Conservation (phyloP, 306 rosid genomes). For the Corylus avellana region DNA sequence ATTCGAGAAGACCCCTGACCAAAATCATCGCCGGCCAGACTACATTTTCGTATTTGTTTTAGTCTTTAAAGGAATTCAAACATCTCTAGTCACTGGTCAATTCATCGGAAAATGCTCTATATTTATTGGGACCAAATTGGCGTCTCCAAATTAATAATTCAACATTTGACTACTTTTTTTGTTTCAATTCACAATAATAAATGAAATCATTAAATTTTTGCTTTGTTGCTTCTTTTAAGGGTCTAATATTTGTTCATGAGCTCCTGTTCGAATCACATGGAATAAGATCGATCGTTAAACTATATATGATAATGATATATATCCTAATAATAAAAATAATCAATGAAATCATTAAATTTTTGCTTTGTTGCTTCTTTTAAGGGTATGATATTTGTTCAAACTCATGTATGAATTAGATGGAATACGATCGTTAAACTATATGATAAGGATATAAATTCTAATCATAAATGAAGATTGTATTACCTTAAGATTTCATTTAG, state of each 20-base stretch:
- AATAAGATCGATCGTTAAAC: too few relatives aligned
- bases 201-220: background rate
- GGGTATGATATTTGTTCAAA: background rate
- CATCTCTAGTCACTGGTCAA: background rate
- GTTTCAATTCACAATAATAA: background rate
- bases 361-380: background rate
- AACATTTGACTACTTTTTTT: background rate
- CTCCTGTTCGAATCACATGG: too few relatives aligned
- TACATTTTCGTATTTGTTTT: slow-evolving; percentile 21
- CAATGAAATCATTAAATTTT: background rate
- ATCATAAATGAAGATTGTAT: too few relatives aligned
- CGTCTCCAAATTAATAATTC: background rate
- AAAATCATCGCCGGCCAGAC: slow-evolving; percentile 21
- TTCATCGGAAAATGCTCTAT: too few relatives aligned
- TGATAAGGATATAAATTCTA: too few relatives aligned
- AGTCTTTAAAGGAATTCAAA: slow-evolving; percentile 2
- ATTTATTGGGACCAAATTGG: background rate
- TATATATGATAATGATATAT: too few relatives aligned
- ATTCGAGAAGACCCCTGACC: background rate
- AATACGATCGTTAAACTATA: too few relatives aligned
- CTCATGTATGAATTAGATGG: too few relatives aligned
- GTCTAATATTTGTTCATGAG: too few relatives aligned
- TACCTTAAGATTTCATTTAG: too few relatives aligned
- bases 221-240: background rate
- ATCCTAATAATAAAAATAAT: background rate